Conservation (phyloP, 202 grass and related monocot genomes). For the Dendrocalamus latiflorus region DNA sequence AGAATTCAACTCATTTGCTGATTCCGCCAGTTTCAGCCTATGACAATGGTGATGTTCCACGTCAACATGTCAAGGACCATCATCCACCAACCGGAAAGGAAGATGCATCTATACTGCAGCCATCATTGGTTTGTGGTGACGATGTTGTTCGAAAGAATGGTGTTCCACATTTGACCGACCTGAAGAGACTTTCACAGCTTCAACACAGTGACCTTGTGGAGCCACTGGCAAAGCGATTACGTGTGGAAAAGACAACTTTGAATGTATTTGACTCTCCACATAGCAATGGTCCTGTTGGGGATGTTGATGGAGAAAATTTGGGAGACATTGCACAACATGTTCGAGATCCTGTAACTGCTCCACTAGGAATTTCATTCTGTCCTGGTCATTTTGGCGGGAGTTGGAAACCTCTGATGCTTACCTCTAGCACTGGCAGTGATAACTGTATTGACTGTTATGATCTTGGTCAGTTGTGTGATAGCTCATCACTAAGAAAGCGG, state of each 20-base stretch:
- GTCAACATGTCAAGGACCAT: slow-evolving; percentile 24
- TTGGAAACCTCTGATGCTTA: slow-evolving; percentile 15
- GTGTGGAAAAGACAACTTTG: slow-evolving; percentile 25
- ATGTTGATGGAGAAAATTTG: slow-evolving; percentile 7
- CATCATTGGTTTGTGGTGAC: slow-evolving; percentile 7
- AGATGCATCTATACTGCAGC: not conserved
- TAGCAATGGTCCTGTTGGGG: slow-evolving; percentile 23
- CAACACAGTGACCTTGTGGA: slow-evolving; percentile 32
- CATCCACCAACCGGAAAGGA: slow-evolving; percentile 19
- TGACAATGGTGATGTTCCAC: slow-evolving; percentile 28
- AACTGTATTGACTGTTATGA: slow-evolving; percentile 32
- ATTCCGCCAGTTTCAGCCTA: not conserved
- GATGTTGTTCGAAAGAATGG: slow-evolving; percentile 39
- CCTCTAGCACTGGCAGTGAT: slow-evolving; percentile 29
- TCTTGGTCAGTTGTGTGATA: slow-evolving; percentile 56
- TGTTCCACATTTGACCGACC: slow-evolving; percentile 21
- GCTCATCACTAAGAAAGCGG: slow-evolving; percentile 47
- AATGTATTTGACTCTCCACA: slow-evolving; percentile 16
- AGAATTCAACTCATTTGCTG: slow-evolving; percentile 13
- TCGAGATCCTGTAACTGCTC: slow-evolving; percentile 44
- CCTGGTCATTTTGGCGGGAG: slow-evolving; percentile 33
- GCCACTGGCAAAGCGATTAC: slow-evolving; percentile 26
- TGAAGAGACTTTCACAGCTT: slow-evolving; percentile 34
- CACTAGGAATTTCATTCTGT: slow-evolving; percentile 66
- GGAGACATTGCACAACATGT: slow-evolving; percentile 15